These are phyloP conservation scores for Musa itinerans DNA, from an alignment of 176 grass and related monocot species.

Conservation along the genomic window DNA sequence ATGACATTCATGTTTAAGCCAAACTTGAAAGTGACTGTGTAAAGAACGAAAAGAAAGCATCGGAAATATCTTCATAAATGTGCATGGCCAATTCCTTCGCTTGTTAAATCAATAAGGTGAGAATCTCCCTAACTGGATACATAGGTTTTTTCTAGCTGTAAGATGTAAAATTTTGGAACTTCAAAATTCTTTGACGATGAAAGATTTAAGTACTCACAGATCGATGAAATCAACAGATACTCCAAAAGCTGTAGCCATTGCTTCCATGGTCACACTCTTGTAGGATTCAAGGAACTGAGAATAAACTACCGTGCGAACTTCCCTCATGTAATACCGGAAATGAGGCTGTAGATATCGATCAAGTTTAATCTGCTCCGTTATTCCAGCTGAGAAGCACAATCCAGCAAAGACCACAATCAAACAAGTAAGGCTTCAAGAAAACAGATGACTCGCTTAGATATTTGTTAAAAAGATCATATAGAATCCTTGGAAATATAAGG, in stretches of 20 bases:
- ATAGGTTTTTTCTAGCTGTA: too few species aligned
- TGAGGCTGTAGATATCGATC: constrained; percentile 86
- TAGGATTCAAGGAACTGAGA: constrained; percentile 95
- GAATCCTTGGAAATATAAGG: not conserved
- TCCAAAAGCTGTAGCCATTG: constrained; percentile 90
- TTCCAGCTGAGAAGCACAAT: constrained; percentile 52
- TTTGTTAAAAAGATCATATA: not conserved
- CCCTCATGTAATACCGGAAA: constrained; percentile 92
- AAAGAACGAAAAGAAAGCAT: not conserved
- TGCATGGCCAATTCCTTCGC: not conserved
- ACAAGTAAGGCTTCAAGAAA: constrained; percentile 22
- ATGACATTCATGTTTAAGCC: not conserved
- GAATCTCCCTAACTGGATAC: too few species aligned
- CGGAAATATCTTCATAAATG: not conserved
- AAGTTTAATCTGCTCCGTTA: constrained; percentile 88
- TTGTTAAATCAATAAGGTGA: too few species aligned
- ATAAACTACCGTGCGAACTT: constrained; percentile 82
- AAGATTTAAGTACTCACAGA: constrained; percentile 44
- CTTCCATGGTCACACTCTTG: constrained; percentile 99
- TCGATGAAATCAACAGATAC: constrained; percentile 90
- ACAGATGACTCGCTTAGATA: constrained; percentile 15
- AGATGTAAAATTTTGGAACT: too few species aligned
- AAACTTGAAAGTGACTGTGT: not conserved
- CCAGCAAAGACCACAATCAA: not conserved
- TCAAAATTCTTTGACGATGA: too few species aligned